Base-by-base conservation (phyloP, 2,329 filamentous ascomycete species). In the Arachnopeziza araneosa region DNA sequence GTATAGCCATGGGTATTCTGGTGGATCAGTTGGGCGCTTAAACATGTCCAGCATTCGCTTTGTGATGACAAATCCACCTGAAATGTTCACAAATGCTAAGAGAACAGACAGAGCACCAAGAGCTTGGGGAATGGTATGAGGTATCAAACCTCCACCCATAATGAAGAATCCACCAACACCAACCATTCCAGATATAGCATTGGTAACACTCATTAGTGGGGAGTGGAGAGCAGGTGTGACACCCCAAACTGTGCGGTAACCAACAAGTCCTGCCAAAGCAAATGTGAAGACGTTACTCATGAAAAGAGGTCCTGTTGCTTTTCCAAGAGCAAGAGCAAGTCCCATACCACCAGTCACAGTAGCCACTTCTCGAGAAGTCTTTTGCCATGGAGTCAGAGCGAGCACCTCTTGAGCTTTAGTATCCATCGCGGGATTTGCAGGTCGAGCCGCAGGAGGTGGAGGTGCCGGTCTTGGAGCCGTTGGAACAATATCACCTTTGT, bases 41-140 rank as follows among this genome's bases (percentile, higher is more conserved):
- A 93, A 93, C 90, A 93, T 93, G 72, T 96, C 91, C 51, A 96
- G 79, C 92, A 96, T 96, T 64, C 92, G 83, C 76, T 96, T 96
- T 2, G 91, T 96, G 61, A 96, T 91, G 51, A 96, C 89, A 63
- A 96, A 96, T 0, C 92, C 92, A 60, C 92, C 92, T 0, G 89
- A 88, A 2, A 96, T 86, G 66, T 96, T 96, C 63, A 96, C 89
- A 71, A 95, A 96, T 0, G 91, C 91, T 22, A 96, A 77, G 5
- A 95, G 78, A 1, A 96, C 92, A 1, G 91, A 96, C 1, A 85
- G 75, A 1, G 91, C 89, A 58, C 91, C 92, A 44, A 96, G 84
- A 1, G 77, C 75, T 71, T 96, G 91, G 0, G 91, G 91, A 6
- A 96, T 79, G 0, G 90, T 96, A 68, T 87, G 84, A 0, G 90